Base-by-base conservation (phyloP, 768 basidiomycete species). In the Amanita brunnescens region DNA sequence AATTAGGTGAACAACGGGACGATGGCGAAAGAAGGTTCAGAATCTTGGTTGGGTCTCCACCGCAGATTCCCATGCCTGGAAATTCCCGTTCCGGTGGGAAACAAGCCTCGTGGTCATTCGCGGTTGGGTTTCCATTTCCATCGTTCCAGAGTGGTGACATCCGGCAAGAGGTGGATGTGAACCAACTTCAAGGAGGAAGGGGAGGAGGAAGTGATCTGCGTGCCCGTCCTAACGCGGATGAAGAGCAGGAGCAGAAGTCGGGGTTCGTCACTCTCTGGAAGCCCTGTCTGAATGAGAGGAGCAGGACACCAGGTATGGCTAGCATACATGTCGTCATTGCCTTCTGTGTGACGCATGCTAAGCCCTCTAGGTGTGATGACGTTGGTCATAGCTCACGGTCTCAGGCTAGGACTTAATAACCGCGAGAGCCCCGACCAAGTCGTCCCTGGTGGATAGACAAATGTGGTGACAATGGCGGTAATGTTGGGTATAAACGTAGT, bases 321-420 rank as follows among this genome's bases (percentile, higher is more conserved):
- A 50, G 16, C 55, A 53, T 32, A 60, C 54, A 53, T 42, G 48
- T 60, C 20, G 62, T 65, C 32, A 45, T 56, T 20, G 2, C 35
- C 24, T 10, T 49, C 35, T 18, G 35, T 37, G 14, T 20, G 76
- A 16, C 69, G 85, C 2, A 79, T 80, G 0, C 67, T 67, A 21
- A 81, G 80, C 54, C 83, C 84, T 0, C 71, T 79, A 1, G 70
- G 71, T 53, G 63, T 85, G 32, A 78, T 69, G 62, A 83, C 77
- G 9, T 77, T 79, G 1, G n/a, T n/a, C n/a, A n/a, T n/a, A n/a
- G n/a, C n/a, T n/a, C n/a, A n/a, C n/a, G n/a, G n/a, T n/a, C n/a
- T n/a, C n/a, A n/a, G n/a, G n/a, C n/a, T n/a, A n/a, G n/a, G n/a
- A n/a, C n/a, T n/a, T n/a, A n/a, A n/a, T n/a, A n/a, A n/a, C n/a